Evolutionary conservation across 352 stramenopile genomes (phyloP).

Genomic region (Aphanomyces cochlioides): DNA sequence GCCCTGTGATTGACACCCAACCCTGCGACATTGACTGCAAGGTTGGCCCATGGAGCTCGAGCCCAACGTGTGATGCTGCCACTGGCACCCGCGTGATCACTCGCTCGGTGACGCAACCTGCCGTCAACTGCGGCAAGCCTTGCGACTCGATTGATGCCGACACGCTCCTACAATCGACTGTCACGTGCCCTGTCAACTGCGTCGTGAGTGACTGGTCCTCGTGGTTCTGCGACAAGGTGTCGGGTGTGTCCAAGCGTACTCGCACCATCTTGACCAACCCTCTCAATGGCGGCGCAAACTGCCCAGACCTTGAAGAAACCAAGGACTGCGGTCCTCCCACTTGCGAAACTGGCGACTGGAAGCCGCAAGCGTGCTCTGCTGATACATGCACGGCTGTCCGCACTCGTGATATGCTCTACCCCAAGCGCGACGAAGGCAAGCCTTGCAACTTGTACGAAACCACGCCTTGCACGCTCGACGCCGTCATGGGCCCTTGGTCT

Average conservation of each 20-base stretch:
- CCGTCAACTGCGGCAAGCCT: slow-evolving; percentile 21
- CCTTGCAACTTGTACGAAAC: slow-evolving; percentile 10
- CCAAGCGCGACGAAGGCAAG: slow-evolving; percentile 4
- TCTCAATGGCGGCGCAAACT: slow-evolving; percentile 1
- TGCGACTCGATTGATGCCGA: slow-evolving; percentile 21
- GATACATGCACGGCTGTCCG: slow-evolving; percentile 6
- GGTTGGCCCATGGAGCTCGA: neutral
- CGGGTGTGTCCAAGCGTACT: neutral
- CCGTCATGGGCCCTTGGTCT: neutral
- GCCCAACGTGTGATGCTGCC: neutral
- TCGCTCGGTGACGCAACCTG: neutral
- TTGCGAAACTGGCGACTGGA: slow-evolving; percentile 10
- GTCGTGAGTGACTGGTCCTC: neutral
- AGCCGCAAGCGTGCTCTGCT: neutral
- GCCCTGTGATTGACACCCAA: slow-evolving; percentile 3
- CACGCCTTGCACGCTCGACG: slow-evolving; percentile 19
- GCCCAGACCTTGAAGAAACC: neutral
- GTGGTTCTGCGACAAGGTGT: slow-evolving; percentile 10
- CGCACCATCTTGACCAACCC: slow-evolving; percentile 2
- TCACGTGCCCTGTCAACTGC: slow-evolving; percentile 16
- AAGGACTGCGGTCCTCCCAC: neutral
- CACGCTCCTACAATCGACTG: slow-evolving; percentile 6
- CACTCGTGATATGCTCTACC: slow-evolving; percentile 5
- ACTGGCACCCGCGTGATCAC: slow-evolving; percentile 5
- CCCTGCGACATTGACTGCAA: slow-evolving; percentile 17